Conservation (phyloP, 192 early-diverging fungal genomes). For the Endogone sp. region DNA sequence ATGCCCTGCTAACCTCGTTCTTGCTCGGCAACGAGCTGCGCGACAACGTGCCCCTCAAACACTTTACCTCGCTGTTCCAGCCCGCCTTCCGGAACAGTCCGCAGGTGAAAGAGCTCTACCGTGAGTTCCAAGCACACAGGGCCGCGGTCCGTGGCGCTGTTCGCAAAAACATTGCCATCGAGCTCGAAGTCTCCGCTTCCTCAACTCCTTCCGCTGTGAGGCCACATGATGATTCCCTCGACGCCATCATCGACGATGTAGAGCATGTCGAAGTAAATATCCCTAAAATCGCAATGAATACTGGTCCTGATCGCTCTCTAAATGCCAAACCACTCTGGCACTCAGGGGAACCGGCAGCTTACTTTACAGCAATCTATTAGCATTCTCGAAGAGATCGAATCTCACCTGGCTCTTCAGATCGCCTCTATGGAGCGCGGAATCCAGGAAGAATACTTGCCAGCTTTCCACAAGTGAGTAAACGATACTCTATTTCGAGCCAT, state of each 20-base stretch:
- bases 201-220: neutral
- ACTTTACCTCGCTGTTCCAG: slow-evolving; percentile 19
- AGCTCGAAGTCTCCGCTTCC: slow-evolving; percentile 8
- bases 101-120: slow-evolving; percentile 28
- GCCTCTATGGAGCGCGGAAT: neutral
- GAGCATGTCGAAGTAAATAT: neutral
- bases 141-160: slow-evolving; percentile 24
- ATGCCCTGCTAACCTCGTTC: slow-evolving; percentile 23
- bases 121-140: slow-evolving; percentile 18
- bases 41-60: slow-evolving; percentile 25
- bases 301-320: neutral
- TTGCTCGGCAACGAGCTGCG: slow-evolving; percentile 31
- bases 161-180: slow-evolving; percentile 28
- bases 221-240: neutral
- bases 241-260: neutral
- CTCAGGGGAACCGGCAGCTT: neutral
- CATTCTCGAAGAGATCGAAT: neutral
- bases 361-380: neutral
- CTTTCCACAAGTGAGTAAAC: neutral
- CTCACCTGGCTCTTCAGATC: neutral
- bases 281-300: neutral
- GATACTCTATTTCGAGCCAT: too few species aligned
- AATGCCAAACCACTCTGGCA: neutral
- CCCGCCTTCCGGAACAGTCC: slow-evolving; percentile 8
- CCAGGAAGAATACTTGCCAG: neutral